Evolutionary conservation across 805 yeast species (phyloP).

Genomic region (Pichia kluyveri): DNA sequence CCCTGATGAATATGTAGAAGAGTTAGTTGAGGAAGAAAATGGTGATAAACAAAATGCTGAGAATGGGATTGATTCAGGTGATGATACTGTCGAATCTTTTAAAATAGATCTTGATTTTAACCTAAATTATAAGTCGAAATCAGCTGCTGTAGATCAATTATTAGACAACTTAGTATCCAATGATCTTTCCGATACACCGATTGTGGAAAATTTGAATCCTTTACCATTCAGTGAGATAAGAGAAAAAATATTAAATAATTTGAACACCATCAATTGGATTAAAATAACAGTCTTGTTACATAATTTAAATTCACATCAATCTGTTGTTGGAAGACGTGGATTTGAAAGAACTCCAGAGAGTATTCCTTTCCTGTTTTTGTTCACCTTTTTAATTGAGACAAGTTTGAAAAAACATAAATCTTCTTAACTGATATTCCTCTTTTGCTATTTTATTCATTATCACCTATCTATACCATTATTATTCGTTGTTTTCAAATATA

Average conservation of each 20-base stretch:
- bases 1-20: background rate
- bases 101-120: slow-evolving; percentile 10
- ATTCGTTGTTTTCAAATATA: background rate
- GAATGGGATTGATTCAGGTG: background rate
- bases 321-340: slow-evolving; percentile 73
- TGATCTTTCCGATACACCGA: slow-evolving; percentile 3
- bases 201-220: slow-evolving; percentile 12
- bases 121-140: slow-evolving; percentile 6
- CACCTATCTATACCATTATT: background rate
- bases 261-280: slow-evolving; percentile 64
- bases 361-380: slow-evolving; percentile 41
- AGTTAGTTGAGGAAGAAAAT: background rate
- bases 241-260: slow-evolving; percentile 34
- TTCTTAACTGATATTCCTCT: background rate
- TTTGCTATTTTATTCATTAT: background rate
- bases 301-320: slow-evolving; percentile 77
- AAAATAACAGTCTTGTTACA: slow-evolving; percentile 68
- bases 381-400: slow-evolving; percentile 20
- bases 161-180: slow-evolving; percentile 1
- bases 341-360: slow-evolving; percentile 42
- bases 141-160: background rate
- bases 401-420: background rate
- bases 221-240: slow-evolving; percentile 19
- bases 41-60: background rate
- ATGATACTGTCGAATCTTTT: background rate